Evolutionary conservation across 2,329 filamentous ascomycete genomes (phyloP).

Genomic region (Gyromitra esculenta): DNA sequence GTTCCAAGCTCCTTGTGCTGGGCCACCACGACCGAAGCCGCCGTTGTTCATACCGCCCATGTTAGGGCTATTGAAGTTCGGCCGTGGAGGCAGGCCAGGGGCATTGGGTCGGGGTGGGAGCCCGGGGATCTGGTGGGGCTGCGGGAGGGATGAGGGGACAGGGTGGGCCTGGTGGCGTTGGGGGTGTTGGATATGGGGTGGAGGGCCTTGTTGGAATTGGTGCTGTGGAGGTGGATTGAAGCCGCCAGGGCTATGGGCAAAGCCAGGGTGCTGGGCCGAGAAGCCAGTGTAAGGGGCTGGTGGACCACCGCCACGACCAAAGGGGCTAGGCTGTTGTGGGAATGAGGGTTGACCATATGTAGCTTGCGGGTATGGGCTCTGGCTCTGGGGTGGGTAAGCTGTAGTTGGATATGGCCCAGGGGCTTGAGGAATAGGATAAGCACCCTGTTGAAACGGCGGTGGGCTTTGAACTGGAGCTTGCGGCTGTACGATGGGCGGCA

Average conservation of each 20-base stretch:
- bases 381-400: conserved; percentile 46
- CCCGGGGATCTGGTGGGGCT: conserved; percentile 62
- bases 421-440: conserved; percentile 62
- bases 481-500: conserved; percentile 55
- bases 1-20: conserved; percentile 52
- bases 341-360: conserved; percentile 54
- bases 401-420: conserved; percentile 56
- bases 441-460: conserved; percentile 60
- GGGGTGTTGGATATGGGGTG: conserved; percentile 60
- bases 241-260: conserved; percentile 32
- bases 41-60: conserved; percentile 31
- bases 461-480: conserved; percentile 63
- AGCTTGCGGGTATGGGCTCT: conserved; percentile 52
- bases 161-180: conserved; percentile 59
- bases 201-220: conserved; percentile 54
- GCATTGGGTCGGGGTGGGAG: conserved; percentile 66
- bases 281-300: conserved; percentile 47
- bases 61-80: conserved; percentile 66
- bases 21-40: conserved; percentile 48
- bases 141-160: conserved; percentile 58
- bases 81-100: conserved; percentile 70
- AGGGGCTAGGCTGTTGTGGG: conserved; percentile 53
- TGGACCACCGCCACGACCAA: conserved; percentile 49
- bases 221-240: conserved; percentile 48
- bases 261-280: conserved; percentile 37